phyloP scores from a whole-genome alignment of 257 asterid species.

The Ballota nigra region DNA sequence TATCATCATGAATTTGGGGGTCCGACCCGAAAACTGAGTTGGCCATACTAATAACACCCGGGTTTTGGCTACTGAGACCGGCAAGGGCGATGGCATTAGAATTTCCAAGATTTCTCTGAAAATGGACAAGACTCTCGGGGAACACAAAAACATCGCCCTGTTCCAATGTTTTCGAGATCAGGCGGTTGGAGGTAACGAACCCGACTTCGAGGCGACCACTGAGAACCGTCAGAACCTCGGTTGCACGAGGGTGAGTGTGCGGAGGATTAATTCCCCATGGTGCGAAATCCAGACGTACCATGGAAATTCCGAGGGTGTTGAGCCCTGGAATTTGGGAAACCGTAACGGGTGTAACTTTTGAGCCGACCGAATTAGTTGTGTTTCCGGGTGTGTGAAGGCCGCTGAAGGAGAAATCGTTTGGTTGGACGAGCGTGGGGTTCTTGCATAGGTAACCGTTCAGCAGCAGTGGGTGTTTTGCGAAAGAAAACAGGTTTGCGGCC shows the following conservation, averaged over 20 bases:
- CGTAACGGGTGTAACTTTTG: constrained; percentile 32
- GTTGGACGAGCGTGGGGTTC: constrained; percentile 28
- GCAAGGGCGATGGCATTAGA: constrained; percentile 32
- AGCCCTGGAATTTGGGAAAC: constrained; percentile 44
- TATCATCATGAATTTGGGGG: constrained; percentile 30
- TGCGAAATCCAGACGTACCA: constrained; percentile 40
- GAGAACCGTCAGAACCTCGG: constrained; percentile 35
- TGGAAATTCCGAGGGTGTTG: constrained; percentile 48
- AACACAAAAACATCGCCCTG: constrained; percentile 45
- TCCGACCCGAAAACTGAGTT: constrained; percentile 45
- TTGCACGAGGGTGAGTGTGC: constrained; percentile 49
- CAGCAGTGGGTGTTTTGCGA: constrained; percentile 3
- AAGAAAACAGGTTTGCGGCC: background rate
- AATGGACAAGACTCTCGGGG: constrained; percentile 42
- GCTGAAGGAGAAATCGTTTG: constrained; percentile 36
- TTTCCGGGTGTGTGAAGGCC: constrained; percentile 35
- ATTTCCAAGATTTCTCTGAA: constrained; percentile 31
- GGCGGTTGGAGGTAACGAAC: constrained; percentile 40
- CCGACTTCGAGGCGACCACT: constrained; percentile 38
- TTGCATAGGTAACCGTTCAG: constrained; percentile 42
- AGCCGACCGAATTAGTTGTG: constrained; percentile 35
- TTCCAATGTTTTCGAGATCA: constrained; percentile 23
- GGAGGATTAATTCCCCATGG: constrained; percentile 40
- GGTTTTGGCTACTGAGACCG: constrained; percentile 43
- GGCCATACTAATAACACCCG: constrained; percentile 35